Percentiles rank a stretch among this genome's conserved stretches.
Evolutionary conservation across 2,329 filamentous ascomycete genomes (phyloP).

Genomic region (Phaeophleospora eucalypticola): DNA sequence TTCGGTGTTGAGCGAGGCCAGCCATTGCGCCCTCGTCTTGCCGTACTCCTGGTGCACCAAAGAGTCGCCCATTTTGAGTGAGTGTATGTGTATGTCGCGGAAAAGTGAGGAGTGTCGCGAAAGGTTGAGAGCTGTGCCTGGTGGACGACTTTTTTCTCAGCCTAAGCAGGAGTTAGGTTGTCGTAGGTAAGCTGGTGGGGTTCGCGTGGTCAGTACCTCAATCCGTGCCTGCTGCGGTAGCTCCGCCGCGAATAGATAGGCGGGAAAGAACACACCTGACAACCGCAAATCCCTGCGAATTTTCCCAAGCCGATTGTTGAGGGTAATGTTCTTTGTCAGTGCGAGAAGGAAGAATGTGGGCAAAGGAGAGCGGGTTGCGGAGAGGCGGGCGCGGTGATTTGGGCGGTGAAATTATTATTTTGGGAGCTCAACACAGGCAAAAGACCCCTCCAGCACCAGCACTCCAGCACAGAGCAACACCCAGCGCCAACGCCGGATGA

Average conservation of each 20-base stretch:
- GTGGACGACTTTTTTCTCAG: slow-evolving; percentile 2
- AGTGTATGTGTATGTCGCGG: not conserved
- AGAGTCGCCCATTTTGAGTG: slow-evolving; percentile 60
- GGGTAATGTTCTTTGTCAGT: not conserved
- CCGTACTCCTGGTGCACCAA: slow-evolving; percentile 77
- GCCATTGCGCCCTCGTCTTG: slow-evolving; percentile 68
- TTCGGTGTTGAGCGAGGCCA: slow-evolving; percentile 80
- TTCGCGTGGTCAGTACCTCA: too few relatives aligned
- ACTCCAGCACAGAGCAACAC: not conserved
- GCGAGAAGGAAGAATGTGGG: not conserved
- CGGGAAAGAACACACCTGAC: not conserved
- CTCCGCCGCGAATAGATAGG: not conserved
- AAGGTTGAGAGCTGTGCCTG: not conserved
- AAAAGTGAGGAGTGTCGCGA: not conserved
- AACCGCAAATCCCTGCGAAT: too few relatives aligned
- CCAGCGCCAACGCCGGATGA: not conserved
- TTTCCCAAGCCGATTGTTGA: not conserved
- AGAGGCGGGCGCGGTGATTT: not conserved
- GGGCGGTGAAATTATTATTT: slow-evolving; percentile 4
- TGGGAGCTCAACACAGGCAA: not conserved
- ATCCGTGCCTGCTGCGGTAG: not conserved
- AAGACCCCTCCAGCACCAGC: slow-evolving; percentile 1
- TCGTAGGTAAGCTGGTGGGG: too few relatives aligned
- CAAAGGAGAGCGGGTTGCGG: not conserved
- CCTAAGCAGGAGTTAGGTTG: not conserved